Conservation (phyloP, 257 asterid genomes). For the Capsicum baccatum region DNA sequence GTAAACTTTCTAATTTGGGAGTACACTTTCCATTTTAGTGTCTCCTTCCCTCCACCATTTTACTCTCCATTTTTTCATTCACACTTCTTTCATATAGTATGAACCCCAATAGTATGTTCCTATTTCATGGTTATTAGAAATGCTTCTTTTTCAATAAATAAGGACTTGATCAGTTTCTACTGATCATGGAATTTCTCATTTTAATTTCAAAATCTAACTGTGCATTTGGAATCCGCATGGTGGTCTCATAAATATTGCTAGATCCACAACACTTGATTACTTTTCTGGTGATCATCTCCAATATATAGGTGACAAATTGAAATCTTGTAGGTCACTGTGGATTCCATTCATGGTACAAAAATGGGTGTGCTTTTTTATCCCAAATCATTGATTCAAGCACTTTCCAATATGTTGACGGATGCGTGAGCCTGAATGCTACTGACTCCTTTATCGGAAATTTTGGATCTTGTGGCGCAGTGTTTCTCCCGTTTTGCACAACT, state of each 20-base stretch:
- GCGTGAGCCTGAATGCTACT: constrained; percentile 27
- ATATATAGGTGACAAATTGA: neutral
- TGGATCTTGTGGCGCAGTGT: neutral
- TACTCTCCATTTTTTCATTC: no score
- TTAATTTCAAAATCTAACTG: neutral
- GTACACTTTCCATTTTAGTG: no score
- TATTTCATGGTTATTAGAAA: constrained; percentile 13
- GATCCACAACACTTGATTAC: constrained; percentile 1
- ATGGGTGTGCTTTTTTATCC: constrained; percentile 77
- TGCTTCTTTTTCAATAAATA: neutral
- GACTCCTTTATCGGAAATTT: constrained; percentile 19
- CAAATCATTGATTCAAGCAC: constrained; percentile 66
- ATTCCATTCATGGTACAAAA: constrained; percentile 63
- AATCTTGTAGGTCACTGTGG: constrained; percentile 52
- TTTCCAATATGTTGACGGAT: constrained; percentile 55
- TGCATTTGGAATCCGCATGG: neutral
- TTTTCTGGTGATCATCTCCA: constrained; percentile 3
- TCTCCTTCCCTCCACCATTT: no score
- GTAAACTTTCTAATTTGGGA: no score
- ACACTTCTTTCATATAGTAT: no score
- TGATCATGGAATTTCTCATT: neutral
- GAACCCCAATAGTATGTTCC: constrained; percentile 27
- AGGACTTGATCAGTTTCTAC: constrained; percentile 5
- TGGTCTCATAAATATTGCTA: neutral
- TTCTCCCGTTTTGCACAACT: neutral